phyloP scores from a whole-genome alignment of 2,329 filamentous ascomycete genomes.

The Aureobasidium lini region DNA sequence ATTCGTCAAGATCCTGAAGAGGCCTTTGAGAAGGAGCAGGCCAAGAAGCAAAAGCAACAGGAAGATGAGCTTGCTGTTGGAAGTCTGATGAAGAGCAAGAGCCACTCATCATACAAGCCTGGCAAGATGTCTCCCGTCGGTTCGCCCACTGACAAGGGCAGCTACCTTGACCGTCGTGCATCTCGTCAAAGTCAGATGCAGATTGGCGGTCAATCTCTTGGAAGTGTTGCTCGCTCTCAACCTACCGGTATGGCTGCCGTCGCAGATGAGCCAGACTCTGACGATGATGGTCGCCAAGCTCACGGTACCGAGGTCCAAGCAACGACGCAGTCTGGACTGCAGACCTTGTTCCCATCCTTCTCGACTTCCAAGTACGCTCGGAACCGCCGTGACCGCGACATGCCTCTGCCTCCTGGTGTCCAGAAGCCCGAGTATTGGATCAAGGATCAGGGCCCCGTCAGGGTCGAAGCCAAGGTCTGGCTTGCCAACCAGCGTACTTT shows the following conservation, averaged over 20 bases:
- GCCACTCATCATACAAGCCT: constrained; percentile 23
- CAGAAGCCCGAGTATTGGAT: constrained; percentile 78
- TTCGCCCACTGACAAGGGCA: constrained; percentile 52
- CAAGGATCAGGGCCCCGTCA: constrained; percentile 86
- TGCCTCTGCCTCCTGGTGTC: constrained; percentile 75
- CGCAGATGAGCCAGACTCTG: constrained; percentile 41
- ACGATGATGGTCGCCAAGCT: constrained; percentile 39
- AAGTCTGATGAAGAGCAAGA: constrained; percentile 56
- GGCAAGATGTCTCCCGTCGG: constrained; percentile 55
- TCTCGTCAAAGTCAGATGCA: constrained; percentile 14
- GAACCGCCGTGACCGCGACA: constrained; percentile 42
- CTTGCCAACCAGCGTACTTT: constrained; percentile 97
- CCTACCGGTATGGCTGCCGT: constrained; percentile 27
- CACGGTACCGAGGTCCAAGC: constrained; percentile 21
- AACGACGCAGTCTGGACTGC: constrained; percentile 51
- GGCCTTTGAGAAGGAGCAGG: constrained; percentile 87
- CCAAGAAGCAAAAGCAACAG: constrained; percentile 68
- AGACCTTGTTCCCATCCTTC: constrained; percentile 72
- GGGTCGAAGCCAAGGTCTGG: constrained; percentile 97
- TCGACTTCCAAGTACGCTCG: constrained; percentile 70
- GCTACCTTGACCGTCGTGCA: neutral
- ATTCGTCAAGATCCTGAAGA: constrained; percentile 87
- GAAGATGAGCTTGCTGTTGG: constrained; percentile 87
- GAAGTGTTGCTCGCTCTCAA: constrained; percentile 17
- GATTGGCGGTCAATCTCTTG: constrained; percentile 16